phyloP scores from a whole-genome alignment of 2,329 filamentous ascomycete genomes.

The Macrophomina pseudophaseolina region DNA sequence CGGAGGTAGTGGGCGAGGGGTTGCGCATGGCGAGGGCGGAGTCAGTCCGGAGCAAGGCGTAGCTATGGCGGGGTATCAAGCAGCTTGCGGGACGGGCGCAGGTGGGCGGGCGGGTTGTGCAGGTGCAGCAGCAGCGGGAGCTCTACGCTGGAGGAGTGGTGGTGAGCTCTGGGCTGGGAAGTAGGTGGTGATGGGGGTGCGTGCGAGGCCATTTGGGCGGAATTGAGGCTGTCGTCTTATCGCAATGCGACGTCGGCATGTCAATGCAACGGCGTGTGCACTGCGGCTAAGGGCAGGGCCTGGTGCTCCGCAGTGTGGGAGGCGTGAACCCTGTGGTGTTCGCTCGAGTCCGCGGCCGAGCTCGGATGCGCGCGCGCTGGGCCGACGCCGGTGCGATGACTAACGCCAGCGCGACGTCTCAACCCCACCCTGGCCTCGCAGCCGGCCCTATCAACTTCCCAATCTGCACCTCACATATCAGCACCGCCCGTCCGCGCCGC shows the following conservation, averaged over 20 bases:
- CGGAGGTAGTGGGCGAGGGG: conserved; percentile 4
- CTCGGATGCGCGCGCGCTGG: conserved; percentile 2
- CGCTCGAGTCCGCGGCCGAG: conserved; percentile 6
- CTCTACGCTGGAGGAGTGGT: conserved; percentile 1
- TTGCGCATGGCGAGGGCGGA: conserved; percentile 8
- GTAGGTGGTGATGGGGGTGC: not conserved
- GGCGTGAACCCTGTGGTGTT: conserved; percentile 7
- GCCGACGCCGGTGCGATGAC: conserved; percentile 4
- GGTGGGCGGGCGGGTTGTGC: not conserved
- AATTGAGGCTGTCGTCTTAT: conserved; percentile 16
- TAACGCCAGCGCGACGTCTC: not conserved
- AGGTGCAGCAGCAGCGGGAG: conserved; percentile 16
- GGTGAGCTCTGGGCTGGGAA: not conserved
- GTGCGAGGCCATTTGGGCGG: not conserved
- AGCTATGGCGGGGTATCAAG: conserved; percentile 9
- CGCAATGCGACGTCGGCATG: conserved; percentile 22
- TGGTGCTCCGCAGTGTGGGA: conserved; percentile 10
- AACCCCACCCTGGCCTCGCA: not conserved
- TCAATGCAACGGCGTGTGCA: conserved; percentile 5
- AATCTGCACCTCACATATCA: conserved; percentile 2
- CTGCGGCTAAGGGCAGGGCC: not conserved
- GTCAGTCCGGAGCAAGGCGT: not conserved
- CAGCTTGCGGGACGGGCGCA: not conserved
- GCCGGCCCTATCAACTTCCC: not conserved
- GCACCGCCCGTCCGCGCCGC: not conserved